Evolutionary conservation across 805 yeast genomes (phyloP).

Genomic region (Pichia sporocuriosa): DNA sequence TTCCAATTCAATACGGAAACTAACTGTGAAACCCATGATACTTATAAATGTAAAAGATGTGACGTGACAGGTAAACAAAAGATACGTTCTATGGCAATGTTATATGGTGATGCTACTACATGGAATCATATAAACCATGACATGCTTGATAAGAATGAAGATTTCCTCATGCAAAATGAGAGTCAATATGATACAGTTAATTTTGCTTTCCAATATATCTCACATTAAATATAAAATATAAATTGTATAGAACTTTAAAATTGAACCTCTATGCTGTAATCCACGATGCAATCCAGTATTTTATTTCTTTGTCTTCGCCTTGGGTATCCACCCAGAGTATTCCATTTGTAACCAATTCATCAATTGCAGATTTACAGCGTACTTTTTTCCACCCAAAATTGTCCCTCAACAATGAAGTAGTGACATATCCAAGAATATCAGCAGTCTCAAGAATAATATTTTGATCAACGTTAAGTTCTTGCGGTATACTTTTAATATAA

Average conservation of each 20-base stretch:
- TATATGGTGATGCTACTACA: constrained; percentile 95
- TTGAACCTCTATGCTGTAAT: constrained; percentile 28
- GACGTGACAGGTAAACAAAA: constrained; percentile 47
- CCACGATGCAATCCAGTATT: constrained; percentile 76
- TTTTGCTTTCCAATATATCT: constrained; percentile 88
- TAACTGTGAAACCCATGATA: constrained; percentile 84
- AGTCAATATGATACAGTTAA: constrained; percentile 59
- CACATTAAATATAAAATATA: constrained; percentile 51
- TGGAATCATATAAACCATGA: constrained; percentile 86
- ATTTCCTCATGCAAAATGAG: constrained; percentile 72
- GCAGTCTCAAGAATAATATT: constrained; percentile 67
- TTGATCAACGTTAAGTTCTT: constrained; percentile 62
- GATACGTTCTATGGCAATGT: constrained; percentile 71
- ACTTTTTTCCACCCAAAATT: constrained; percentile 69
- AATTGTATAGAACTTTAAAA: background rate
- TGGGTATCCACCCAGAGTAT: constrained; percentile 73
- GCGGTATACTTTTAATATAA: constrained; percentile 59
- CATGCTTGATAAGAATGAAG: constrained; percentile 61
- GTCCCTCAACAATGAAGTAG: constrained; percentile 55
- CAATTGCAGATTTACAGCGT: constrained; percentile 56
- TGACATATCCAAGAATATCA: constrained; percentile 68
- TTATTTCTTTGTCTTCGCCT: constrained; percentile 33
- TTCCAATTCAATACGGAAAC: constrained; percentile 66
- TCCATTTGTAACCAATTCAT: constrained; percentile 78
- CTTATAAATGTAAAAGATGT: constrained; percentile 85